A percentile compares a stretch with the other conserved stretches of the same genome.
Evolutionary conservation across 805 yeast species (phyloP).

Genomic region (Ogataea nonfermentans): DNA sequence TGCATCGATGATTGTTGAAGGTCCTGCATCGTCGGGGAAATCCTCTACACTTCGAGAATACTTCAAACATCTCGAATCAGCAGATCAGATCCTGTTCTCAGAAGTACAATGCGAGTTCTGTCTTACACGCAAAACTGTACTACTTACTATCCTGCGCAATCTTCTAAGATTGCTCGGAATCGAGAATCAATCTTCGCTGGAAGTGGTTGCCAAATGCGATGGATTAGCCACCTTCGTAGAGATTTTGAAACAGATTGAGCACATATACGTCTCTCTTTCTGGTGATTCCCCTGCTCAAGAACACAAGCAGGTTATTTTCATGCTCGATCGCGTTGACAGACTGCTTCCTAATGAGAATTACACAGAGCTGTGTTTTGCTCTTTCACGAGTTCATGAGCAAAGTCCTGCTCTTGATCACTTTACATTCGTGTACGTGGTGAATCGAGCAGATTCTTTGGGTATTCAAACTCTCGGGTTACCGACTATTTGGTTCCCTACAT

Average conservation of each 20-base stretch:
- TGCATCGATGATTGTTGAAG: conserved; percentile 44
- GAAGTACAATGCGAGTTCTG: conserved; percentile 46
- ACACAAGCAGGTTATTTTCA: conserved; percentile 40
- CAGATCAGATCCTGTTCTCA: conserved; percentile 27
- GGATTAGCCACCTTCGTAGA: conserved; percentile 40
- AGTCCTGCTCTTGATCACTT: conserved; percentile 32
- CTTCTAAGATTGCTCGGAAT: conserved; percentile 20
- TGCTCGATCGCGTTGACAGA: conserved; percentile 46
- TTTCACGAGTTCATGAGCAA: conserved; percentile 44
- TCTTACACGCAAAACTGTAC: conserved; percentile 39
- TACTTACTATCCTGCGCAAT: conserved; percentile 40
- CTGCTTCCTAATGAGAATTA: conserved; percentile 35
- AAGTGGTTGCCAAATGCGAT: conserved; percentile 37
- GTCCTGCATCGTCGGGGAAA: conserved; percentile 50
- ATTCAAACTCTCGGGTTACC: conserved; percentile 42
- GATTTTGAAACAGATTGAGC: conserved; percentile 38
- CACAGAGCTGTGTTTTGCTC: conserved; percentile 39
- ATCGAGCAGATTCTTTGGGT: conserved; percentile 38
- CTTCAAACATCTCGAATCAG: conserved; percentile 25
- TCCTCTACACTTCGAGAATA: conserved; percentile 37
- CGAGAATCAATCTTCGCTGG: conserved; percentile 8
- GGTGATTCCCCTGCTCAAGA: background rate
- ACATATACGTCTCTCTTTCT: conserved; percentile 4
- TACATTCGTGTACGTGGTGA: conserved; percentile 39
- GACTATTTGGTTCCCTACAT: conserved; percentile 38